Base-by-base conservation (phyloP, 2,329 filamentous ascomycete species). In the Fulvia fulva region DNA sequence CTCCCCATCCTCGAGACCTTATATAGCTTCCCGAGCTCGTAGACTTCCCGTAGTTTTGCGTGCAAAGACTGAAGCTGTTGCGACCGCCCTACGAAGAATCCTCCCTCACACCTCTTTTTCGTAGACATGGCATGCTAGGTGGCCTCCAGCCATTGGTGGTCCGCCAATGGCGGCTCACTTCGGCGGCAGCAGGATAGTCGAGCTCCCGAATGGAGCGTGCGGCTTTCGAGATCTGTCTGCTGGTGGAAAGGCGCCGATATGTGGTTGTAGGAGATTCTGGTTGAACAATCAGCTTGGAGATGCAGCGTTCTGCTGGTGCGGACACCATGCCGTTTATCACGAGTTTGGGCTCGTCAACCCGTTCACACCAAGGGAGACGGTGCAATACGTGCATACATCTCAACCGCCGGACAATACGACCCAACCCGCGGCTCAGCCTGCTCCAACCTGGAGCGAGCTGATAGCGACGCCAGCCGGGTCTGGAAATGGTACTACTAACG, bases 281-380 rank as follows among this genome's bases (percentile, higher is more conserved):
- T 67, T 69, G 60, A 68, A 72, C 56, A 60, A 55, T 54, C 66
- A 65, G 25, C 51, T 55, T 12, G 51, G 56, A 12, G 63, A 76
- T 37, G 66, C 68, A 62, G 71, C 77, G 2, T 76, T 68, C 71
- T 84, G 81, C 70, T 77, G 80, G 56, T 84, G 81, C 64, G 78
- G 78, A 43, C 81, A 84, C 68, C 81, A 84, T 75, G 80, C 81
- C 6, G 83, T 81, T 69, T 83, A 79, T 67, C 81, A 84, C 70
- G 65, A 73, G 23, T 51, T 28, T 19, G 32, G n/a, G n/a, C n/a
- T 50, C 30, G 55, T 55, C 41, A 49, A 52, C 26, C 47, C 47
- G 5, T 50, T 50, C 47, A 50, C 47, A 21, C 47, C 47, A 9
- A 12, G 26, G 26, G 7, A 50, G 26, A 50, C 47, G 47, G 47